phyloP scores from a whole-genome alignment of 202 grass and related monocot genomes.

The Setaria viridis region DNA sequence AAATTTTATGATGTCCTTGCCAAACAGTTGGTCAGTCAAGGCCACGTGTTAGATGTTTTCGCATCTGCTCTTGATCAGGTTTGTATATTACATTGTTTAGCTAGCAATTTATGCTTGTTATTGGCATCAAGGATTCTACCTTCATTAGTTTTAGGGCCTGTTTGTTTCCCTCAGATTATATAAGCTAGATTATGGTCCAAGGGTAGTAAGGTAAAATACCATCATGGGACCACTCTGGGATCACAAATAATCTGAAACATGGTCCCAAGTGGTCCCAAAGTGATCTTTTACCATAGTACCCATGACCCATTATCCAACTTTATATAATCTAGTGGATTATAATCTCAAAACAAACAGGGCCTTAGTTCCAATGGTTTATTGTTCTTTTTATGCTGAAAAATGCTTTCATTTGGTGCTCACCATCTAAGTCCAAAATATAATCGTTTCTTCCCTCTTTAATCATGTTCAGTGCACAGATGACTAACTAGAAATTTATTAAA shows the following conservation, averaged over 20 bases:
- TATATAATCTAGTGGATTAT: too few relatives aligned
- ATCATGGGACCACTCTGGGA: too few relatives aligned
- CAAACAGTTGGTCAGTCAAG: slow-evolving; percentile 93
- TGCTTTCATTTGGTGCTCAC: not conserved
- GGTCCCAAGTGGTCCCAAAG: too few relatives aligned
- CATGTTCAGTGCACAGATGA: slow-evolving; percentile 2
- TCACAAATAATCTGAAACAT: too few relatives aligned
- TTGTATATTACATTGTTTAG: slow-evolving; percentile 29
- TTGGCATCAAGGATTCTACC: slow-evolving; percentile 30
- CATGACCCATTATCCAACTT: too few relatives aligned
- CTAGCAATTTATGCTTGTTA: slow-evolving; percentile 9
- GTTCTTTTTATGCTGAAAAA: not conserved
- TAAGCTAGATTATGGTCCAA: too few relatives aligned
- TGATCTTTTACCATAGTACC: too few relatives aligned
- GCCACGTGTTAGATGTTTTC: slow-evolving; percentile 94
- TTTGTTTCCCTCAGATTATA: not conserved
- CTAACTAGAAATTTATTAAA: not conserved
- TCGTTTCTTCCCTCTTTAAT: not conserved
- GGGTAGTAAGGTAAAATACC: too few relatives aligned
- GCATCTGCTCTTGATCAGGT: slow-evolving; percentile 99
- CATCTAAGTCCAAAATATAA: not conserved
- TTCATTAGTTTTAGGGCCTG: not conserved
- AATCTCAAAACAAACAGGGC: too few relatives aligned
- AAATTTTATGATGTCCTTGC: slow-evolving; percentile 96
- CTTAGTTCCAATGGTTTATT: not conserved